Evolutionary conservation across 2,329 filamentous ascomycete genomes (phyloP).

Genomic region (Mariannaea sp.): DNA sequence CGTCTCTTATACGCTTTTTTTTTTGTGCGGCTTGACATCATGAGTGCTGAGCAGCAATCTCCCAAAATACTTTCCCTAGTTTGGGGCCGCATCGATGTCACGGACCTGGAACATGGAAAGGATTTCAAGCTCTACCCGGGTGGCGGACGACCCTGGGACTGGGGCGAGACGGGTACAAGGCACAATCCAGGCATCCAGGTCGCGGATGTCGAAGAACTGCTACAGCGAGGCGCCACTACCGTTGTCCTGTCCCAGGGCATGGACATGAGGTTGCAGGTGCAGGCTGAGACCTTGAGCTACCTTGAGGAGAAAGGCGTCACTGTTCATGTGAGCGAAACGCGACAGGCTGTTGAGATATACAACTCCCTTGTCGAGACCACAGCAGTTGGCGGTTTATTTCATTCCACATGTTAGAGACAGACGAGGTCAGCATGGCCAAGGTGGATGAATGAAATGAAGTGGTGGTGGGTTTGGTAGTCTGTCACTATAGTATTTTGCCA

Average conservation of each 20-base stretch:
- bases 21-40: no score
- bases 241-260: constrained; percentile 18
- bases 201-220: constrained; percentile 17
- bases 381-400: constrained; percentile 12
- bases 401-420: constrained; percentile 13
- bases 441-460: no score
- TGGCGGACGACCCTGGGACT: constrained; percentile 18
- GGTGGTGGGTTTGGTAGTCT: no score
- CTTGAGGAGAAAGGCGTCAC: constrained; percentile 12
- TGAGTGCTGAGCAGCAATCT: no score
- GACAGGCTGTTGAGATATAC: constrained; percentile 13
- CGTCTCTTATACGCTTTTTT: no score
- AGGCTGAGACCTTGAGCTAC: constrained; percentile 1
- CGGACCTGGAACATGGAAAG: constrained; percentile 8
- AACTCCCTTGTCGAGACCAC: constrained; percentile 4
- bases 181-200: constrained; percentile 14
- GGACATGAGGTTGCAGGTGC: constrained; percentile 14
- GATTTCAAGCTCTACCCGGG: constrained; percentile 22
- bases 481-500: no score
- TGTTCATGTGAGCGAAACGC: constrained; percentile 10
- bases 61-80: constrained; percentile 2
- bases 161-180: constrained; percentile 16
- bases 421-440: no score
- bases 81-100: constrained; percentile 13
- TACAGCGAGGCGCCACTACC: constrained; percentile 12